Evolutionary conservation across 106 monocot genomes (phyloP).

Genomic region (Dendrobium officinale): DNA sequence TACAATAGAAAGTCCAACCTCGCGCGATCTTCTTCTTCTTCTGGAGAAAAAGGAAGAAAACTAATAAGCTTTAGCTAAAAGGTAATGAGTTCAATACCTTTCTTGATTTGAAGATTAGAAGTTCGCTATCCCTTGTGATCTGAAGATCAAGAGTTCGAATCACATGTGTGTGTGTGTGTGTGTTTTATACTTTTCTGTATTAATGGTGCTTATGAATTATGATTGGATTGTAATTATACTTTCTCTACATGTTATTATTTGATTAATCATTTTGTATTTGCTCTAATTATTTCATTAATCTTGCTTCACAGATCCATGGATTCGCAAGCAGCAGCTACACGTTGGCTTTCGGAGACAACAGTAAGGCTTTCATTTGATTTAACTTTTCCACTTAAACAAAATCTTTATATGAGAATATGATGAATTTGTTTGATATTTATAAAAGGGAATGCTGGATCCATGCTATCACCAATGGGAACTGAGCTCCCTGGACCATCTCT

Average conservation of each 20-base stretch:
- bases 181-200: too few relatives aligned
- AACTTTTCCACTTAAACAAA: too few relatives aligned
- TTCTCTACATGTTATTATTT: too few relatives aligned
- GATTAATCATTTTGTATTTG: not conserved
- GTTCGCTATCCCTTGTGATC: too few relatives aligned
- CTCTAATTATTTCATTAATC: not conserved
- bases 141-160: not conserved
- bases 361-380: not conserved
- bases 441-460: slow-evolving; percentile 25
- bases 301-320: slow-evolving; percentile 6
- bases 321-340: not conserved
- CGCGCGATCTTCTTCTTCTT: not conserved
- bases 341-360: slow-evolving; percentile 6
- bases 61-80: not conserved
- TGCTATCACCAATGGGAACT: slow-evolving; percentile 34
- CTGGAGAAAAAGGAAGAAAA: not conserved
- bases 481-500: slow-evolving; percentile 20
- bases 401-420: not conserved
- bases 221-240: too few relatives aligned
- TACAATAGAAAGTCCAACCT: not conserved
- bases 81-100: not conserved
- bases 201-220: too few relatives aligned
- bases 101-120: too few relatives aligned
- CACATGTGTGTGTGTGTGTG: not conserved
- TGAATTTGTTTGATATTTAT: not conserved